A percentile compares a stretch with the other conserved stretches of the same genome.
Evolutionary conservation across 164 flowering plant species (phyloP).

Genomic region (Berberis thunbergii): DNA sequence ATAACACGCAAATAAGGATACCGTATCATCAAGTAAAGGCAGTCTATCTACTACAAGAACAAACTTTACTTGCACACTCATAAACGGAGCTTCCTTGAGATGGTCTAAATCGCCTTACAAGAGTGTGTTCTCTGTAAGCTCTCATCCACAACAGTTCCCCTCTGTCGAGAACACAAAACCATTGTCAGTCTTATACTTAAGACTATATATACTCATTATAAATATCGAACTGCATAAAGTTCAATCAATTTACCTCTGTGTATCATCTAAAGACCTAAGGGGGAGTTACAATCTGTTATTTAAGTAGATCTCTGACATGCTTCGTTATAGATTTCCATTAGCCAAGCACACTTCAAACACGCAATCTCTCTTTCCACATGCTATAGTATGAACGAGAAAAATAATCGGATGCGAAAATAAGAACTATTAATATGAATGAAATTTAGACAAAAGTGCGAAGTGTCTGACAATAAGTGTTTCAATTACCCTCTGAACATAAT

Average conservation of each 20-base stretch:
- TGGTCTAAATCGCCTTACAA: slow-evolving; percentile 58
- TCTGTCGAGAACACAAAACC: slow-evolving; percentile 32
- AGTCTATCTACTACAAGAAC: background rate
- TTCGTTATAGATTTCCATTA: slow-evolving; percentile 96
- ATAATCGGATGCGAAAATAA: background rate
- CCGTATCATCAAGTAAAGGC: background rate
- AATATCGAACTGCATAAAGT: slow-evolving; percentile 1
- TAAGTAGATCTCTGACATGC: slow-evolving; percentile 87
- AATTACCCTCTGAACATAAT: slow-evolving; percentile 55
- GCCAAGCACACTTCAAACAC: slow-evolving; percentile 81
- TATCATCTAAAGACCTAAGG: slow-evolving; percentile 92
- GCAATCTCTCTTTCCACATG: slow-evolving; percentile 62
- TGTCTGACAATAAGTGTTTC: background rate
- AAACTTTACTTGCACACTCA: slow-evolving; percentile 63
- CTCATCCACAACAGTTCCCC: slow-evolving; percentile 90
- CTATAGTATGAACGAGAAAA: slow-evolving; percentile 38
- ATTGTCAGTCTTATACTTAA: slow-evolving; percentile 3
- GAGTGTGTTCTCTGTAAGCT: slow-evolving; percentile 68
- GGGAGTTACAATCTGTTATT: slow-evolving; percentile 49
- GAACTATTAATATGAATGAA: background rate
- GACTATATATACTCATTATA: background rate
- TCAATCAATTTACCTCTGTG: slow-evolving; percentile 63
- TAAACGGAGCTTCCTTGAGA: slow-evolving; percentile 65
- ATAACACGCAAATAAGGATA: slow-evolving; percentile 7
- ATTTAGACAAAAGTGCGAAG: background rate